phyloP scores from a whole-genome alignment of 805 yeast species.

The Priceomyces haplophilus region DNA sequence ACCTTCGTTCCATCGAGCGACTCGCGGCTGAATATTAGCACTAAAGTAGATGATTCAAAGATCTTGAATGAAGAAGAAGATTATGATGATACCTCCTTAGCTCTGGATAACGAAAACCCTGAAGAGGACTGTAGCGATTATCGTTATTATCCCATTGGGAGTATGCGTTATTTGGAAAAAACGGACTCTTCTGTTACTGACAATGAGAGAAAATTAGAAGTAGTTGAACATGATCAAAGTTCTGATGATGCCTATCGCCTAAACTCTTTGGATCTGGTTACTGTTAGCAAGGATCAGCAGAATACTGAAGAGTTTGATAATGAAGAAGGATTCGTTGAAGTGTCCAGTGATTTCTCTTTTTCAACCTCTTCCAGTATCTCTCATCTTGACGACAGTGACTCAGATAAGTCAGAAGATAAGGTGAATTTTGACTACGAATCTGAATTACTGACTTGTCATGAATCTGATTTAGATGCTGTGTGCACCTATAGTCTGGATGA shows the following conservation, averaged over 20 bases:
- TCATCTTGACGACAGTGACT: neutral
- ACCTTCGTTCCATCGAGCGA: constrained; percentile 13
- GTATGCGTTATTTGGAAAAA: too few relatives aligned
- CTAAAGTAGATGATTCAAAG: neutral
- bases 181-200: too few relatives aligned
- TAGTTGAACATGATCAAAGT: neutral
- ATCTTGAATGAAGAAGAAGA: neutral
- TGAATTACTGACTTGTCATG: constrained; percentile 1
- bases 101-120: constrained; percentile 2
- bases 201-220: too few relatives aligned
- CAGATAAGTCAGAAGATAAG: constrained; percentile 8
- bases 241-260: neutral
- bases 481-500: neutral
- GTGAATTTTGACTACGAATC: constrained; percentile 3
- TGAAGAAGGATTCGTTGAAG: constrained; percentile 1
- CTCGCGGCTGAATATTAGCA: neutral
- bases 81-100: neutral
- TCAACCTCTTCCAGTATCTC: neutral
- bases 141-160: neutral
- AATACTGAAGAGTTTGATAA: constrained; percentile 5
- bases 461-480: neutral
- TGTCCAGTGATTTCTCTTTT: neutral
- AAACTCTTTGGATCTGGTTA: neutral
- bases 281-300: neutral
- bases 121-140: neutral